Evolutionary conservation across 495 filamentous ascomycete species (phyloP).

Genomic region (Aspergillus diversus): DNA sequence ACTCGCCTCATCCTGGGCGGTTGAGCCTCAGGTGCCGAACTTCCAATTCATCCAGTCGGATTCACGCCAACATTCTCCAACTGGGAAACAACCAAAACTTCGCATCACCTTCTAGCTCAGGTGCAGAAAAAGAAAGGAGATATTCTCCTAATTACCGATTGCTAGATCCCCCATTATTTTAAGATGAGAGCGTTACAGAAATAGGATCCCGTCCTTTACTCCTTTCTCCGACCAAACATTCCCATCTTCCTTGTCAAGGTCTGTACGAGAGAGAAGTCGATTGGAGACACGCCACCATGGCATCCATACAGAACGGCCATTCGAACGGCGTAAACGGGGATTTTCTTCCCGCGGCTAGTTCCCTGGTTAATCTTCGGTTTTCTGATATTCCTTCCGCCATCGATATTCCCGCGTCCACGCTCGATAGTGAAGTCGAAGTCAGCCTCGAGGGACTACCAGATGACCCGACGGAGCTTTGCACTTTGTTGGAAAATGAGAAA

Average conservation of each 20-base stretch:
- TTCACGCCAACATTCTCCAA: constrained; percentile 1
- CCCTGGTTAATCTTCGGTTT: constrained; percentile 61
- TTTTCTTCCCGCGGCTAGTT: constrained; percentile 26
- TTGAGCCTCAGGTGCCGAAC: constrained; percentile 22
- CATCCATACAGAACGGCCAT: constrained; percentile 56
- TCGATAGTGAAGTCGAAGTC: constrained; percentile 88
- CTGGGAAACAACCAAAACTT: constrained; percentile 6
- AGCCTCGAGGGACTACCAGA: constrained; percentile 87
- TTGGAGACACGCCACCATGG: constrained; percentile 43
- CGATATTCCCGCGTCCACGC: constrained; percentile 84
- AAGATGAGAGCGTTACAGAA: constrained; percentile 30
- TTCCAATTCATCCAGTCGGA: constrained; percentile 13
- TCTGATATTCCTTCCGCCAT: constrained; percentile 86
- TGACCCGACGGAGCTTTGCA: constrained; percentile 94
- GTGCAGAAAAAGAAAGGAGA: not conserved
- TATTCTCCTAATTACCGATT: constrained; percentile 1
- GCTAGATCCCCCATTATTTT: constrained; percentile 3
- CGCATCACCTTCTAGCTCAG: constrained; percentile 2
- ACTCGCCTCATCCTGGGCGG: constrained; percentile 16
- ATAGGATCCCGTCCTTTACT: constrained; percentile 8
- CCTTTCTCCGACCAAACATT: constrained; percentile 19
- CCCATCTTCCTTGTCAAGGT: constrained; percentile 21
- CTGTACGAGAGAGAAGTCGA: constrained; percentile 6
- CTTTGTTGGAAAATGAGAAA: constrained; percentile 87
- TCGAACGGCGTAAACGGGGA: constrained; percentile 53